Conservation (phyloP, 2,329 filamentous ascomycete genomes). For the Colletotrichum chrysophilum region DNA sequence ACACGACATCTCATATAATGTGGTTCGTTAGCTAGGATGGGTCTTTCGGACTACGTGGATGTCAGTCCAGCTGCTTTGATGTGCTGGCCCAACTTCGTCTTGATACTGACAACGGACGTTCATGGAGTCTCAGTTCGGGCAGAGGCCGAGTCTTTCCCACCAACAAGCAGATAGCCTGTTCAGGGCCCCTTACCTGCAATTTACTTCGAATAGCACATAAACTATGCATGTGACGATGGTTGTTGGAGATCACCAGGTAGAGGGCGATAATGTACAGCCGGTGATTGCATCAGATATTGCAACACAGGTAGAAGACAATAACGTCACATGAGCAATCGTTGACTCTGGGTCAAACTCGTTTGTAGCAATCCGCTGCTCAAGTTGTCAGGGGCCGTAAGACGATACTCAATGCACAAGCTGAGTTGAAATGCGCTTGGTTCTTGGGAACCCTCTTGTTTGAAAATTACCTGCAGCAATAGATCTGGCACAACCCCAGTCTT, state of each 20-base stretch:
- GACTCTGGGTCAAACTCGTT: not conserved
- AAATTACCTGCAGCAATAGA: not conserved
- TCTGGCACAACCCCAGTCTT: not conserved
- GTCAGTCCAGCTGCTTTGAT: not conserved
- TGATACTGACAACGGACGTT: not conserved
- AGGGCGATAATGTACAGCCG: constrained; percentile 20
- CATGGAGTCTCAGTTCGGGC: not conserved
- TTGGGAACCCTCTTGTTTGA: not conserved
- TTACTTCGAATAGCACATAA: constrained; percentile 37
- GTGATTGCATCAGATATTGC: not conserved
- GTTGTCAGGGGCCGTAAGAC: not conserved
- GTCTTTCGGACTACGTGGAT: not conserved
- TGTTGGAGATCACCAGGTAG: constrained; percentile 24
- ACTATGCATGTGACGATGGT: constrained; percentile 36
- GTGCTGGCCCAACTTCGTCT: not conserved
- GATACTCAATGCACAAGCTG: not conserved
- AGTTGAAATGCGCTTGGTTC: not conserved
- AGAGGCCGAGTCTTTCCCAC: not conserved
- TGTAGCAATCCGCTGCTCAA: not conserved
- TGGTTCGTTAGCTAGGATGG: not conserved
- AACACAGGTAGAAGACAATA: not conserved
- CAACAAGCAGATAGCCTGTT: not conserved
- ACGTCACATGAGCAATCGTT: not conserved
- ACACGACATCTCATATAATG: not conserved
- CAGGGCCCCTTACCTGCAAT: not conserved